Conservation (phyloP, 139 green algal species). For the Micractinium sp. region DNA sequence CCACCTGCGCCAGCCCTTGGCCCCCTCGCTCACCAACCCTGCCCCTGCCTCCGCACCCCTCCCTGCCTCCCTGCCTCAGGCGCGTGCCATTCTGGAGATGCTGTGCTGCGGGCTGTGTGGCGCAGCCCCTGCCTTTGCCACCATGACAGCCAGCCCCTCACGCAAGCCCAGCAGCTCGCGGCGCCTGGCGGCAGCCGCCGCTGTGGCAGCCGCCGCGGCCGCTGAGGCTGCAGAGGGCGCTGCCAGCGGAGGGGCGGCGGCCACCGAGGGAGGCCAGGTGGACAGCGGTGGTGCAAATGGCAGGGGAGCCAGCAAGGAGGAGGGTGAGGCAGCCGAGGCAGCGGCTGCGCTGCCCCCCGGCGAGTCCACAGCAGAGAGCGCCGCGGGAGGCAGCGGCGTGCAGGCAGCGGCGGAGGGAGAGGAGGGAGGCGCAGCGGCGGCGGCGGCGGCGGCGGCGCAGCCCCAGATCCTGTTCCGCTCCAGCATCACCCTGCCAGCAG, state of each 20-base stretch:
- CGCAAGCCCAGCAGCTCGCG: neutral
- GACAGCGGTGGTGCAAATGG: neutral
- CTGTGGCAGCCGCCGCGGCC: neutral
- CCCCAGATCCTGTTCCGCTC: conserved; percentile 13
- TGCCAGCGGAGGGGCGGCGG: neutral
- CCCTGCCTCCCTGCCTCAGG: neutral
- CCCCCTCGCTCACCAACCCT: neutral
- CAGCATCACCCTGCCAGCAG: conserved; percentile 20
- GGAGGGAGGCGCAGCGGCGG: neutral
- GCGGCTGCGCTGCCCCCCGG: neutral
- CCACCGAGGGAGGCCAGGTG: neutral
- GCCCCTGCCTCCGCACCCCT: neutral
- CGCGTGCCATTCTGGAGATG: conserved; percentile 33
- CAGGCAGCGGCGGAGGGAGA: too few relatives aligned
- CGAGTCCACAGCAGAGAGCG: too few relatives aligned
- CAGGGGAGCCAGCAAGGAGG: neutral
- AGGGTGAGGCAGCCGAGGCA: neutral
- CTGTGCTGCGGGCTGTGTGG: conserved; percentile 45
- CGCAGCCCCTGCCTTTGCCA: conserved; percentile 3
- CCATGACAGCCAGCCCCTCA: conserved; percentile 2
- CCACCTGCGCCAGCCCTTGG: too few relatives aligned
- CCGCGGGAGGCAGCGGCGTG: too few relatives aligned
- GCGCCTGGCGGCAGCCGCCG: neutral
- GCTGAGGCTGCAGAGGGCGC: neutral
- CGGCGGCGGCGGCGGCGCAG: neutral